Evolutionary conservation across 83 land plant species (phyloP).

Genomic region (Picea mariana): DNA sequence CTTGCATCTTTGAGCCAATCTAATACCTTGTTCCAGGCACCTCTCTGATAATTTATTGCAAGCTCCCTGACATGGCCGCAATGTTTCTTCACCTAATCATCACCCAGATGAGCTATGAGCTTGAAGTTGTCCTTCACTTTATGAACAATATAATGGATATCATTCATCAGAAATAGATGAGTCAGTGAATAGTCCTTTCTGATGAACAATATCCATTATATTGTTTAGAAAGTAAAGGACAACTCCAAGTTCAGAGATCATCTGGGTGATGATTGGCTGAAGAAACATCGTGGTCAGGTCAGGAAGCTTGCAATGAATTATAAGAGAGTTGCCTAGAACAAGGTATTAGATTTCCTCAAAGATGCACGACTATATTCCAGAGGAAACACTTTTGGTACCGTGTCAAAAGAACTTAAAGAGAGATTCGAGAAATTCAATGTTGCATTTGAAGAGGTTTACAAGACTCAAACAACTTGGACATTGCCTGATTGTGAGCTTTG

Average conservation of each 20-base stretch:
- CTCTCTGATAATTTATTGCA: slow-evolving; percentile 50
- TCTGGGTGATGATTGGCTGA: slow-evolving; percentile 63
- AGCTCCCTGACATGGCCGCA: slow-evolving; percentile 40
- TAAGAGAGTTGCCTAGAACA: not conserved
- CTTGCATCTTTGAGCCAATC: slow-evolving; percentile 60
- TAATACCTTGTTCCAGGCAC: slow-evolving; percentile 57
- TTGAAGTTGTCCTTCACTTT: slow-evolving; percentile 58
- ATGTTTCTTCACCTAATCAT: slow-evolving; percentile 57
- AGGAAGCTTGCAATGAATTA: slow-evolving; percentile 55
- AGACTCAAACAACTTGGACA: too few relatives aligned
- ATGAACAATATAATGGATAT: slow-evolving; percentile 64
- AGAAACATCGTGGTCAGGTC: slow-evolving; percentile 35
- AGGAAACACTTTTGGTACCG: too few relatives aligned
- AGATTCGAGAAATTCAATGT: too few relatives aligned
- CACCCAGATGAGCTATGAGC: slow-evolving; percentile 43
- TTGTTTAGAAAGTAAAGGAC: not conserved
- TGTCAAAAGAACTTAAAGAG: too few relatives aligned
- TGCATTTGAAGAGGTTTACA: too few relatives aligned
- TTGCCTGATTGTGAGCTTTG: too few relatives aligned
- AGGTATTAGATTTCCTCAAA: too few relatives aligned
- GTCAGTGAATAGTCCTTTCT: slow-evolving; percentile 42
- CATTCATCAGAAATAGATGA: slow-evolving; percentile 64
- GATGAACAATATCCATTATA: too few relatives aligned
- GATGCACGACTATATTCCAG: too few relatives aligned
- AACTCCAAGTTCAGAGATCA: slow-evolving; percentile 34